Percentiles rank a stretch among this genome's conserved stretches.
phyloP scores from a whole-genome alignment of 305 asterid genomes.

The Petunia hybrid region DNA sequence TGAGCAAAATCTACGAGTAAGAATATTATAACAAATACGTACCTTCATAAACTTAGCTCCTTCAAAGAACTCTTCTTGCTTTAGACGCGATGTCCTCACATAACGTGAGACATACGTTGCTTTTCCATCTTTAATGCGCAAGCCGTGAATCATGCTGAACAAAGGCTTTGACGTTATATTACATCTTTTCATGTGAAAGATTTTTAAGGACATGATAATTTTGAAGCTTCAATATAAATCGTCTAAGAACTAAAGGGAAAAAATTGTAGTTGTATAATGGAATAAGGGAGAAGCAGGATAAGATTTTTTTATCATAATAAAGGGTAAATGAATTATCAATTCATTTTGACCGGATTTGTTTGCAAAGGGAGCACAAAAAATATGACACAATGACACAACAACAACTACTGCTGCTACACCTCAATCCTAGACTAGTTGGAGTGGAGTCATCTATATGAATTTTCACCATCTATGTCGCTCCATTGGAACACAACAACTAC shows the following conservation, averaged over 20 bases:
- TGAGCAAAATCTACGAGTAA: background rate
- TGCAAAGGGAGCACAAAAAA: background rate
- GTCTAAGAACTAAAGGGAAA: background rate
- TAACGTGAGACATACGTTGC: conserved; percentile 92
- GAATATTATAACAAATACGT: conserved; percentile 15
- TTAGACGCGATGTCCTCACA: conserved; percentile 87
- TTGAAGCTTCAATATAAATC: conserved; percentile 28
- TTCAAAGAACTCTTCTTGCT: conserved; percentile 83
- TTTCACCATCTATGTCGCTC: no score
- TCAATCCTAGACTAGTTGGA: background rate
- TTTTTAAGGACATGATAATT: background rate
- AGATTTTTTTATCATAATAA: background rate
- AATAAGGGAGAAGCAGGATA: background rate
- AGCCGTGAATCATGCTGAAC: conserved; percentile 94
- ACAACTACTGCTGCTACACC: background rate
- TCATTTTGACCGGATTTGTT: background rate
- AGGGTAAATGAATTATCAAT: background rate
- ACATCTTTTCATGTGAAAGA: conserved; percentile 10
- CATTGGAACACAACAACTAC: background rate
- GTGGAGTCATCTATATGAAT: no score
- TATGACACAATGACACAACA: background rate
- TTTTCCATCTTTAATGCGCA: conserved; percentile 94
- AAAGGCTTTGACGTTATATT: conserved; percentile 27
- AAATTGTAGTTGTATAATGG: background rate
- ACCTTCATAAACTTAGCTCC: conserved; percentile 94